Base-by-base conservation (phyloP, 116 monocot genomes). In the Papilionanthe hybrid region DNA sequence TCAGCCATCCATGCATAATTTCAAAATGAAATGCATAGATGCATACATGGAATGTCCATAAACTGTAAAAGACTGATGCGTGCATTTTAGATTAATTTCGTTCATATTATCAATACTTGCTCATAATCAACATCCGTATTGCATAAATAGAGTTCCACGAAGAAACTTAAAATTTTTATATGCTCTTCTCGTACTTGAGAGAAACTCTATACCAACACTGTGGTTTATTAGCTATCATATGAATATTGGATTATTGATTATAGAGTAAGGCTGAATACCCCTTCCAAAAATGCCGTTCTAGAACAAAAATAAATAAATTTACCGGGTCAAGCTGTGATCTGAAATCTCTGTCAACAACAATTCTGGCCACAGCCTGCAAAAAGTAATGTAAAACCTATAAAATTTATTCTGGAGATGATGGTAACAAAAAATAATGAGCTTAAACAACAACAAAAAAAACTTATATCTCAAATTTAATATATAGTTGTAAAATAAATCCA, bases 311-410 rank as follows among this genome's bases (percentile, higher is more conserved):
- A 41, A 75, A 15, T 77, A 72, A 63, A 29, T 42, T 56, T 98
- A 99, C 99, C 86, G 90, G 86, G 32, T 95, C 89, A 77, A 99
- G 19, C 66, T 93, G 95, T 45, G 90, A 90, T 49, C 81, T 88
- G 85, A 93, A 99, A 83, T 95, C 92, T 73, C 86, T 87, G 50
- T 86, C 82, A 27, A 99, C 85, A 73, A 87, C 82, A 63, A 93
- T 90, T 78, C 72, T 82, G 79, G 90, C 88, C 20, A 95, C 90
- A 58, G 90, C 93, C 99, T 99, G 90, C 79, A 93, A 86, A 73
- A 73, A n/a, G 76, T 28, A 66, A 66, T n/a, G 72, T 75, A 28
- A 4, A 55, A 22, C 63, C 55, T 18, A 77, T n/a, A 58, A 22
- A 48, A 71, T 37, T 73, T 20, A 22, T n/a, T 43, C 29, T n/a